phyloP scores from a whole-genome alignment of 345 rosid genomes.

The Schrenkiella parvula region DNA sequence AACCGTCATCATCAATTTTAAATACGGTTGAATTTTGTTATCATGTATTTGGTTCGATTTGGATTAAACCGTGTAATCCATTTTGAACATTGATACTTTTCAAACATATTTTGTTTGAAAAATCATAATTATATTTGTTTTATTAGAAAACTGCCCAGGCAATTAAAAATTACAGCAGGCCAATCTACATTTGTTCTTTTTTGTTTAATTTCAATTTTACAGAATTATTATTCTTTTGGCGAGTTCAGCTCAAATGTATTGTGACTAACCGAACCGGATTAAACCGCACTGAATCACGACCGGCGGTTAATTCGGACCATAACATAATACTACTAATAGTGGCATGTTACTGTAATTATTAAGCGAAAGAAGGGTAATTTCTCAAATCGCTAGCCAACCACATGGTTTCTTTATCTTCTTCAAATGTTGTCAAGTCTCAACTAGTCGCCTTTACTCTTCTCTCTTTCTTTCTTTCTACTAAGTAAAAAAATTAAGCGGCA shows the following conservation, averaged over 20 bases:
- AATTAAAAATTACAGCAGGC: neutral
- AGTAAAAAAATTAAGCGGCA: conserved; percentile 36
- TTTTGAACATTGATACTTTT: too few species aligned
- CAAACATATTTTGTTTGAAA: neutral
- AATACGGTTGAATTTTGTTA: neutral
- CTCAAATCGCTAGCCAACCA: conserved; percentile 29
- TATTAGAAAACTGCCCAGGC: neutral
- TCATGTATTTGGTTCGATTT: neutral
- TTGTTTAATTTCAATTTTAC: too few species aligned
- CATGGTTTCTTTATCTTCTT: conserved; percentile 29
- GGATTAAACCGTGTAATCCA: neutral
- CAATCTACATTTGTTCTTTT: neutral
- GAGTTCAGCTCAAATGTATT: neutral
- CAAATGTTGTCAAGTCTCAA: conserved; percentile 23
- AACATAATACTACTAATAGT: neutral
- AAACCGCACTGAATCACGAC: neutral
- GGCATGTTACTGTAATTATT: conserved; percentile 46
- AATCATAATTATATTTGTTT: neutral
- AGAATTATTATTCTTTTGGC: neutral
- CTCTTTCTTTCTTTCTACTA: conserved; percentile 12
- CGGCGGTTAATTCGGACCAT: conserved; percentile 13
- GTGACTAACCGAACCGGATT: neutral
- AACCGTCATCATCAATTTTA: neutral
- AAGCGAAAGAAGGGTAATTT: conserved; percentile 22
- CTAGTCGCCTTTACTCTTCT: conserved; percentile 29